Evolutionary conservation across 2,329 filamentous ascomycete genomes (phyloP).

Genomic region (Lasiodiplodia theobromae): DNA sequence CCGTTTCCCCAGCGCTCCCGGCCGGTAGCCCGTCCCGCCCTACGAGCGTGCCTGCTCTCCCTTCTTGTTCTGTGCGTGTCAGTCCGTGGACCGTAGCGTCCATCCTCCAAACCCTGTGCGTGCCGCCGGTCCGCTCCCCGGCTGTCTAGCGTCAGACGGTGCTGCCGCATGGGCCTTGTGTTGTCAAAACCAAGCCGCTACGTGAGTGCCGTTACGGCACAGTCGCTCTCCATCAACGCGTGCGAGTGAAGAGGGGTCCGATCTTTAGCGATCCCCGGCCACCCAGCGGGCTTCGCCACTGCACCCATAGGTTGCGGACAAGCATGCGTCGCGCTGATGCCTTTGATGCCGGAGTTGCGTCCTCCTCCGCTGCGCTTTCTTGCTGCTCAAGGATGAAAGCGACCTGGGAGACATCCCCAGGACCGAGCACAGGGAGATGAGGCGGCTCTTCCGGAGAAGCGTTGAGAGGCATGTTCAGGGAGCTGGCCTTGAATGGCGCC

Average conservation of each 20-base stretch:
- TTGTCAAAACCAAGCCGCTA: background rate
- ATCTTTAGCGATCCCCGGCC: constrained; percentile 88
- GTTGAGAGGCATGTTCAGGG: constrained; percentile 62
- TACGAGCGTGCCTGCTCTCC: background rate
- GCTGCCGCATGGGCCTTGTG: background rate
- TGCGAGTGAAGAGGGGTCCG: constrained; percentile 68
- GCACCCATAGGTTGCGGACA: constrained; percentile 77
- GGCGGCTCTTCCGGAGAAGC: constrained; percentile 37
- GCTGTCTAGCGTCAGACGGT: background rate
- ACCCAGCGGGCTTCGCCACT: constrained; percentile 90
- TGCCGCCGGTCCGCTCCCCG: constrained; percentile 14
- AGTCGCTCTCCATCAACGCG: constrained; percentile 37
- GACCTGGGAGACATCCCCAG: constrained; percentile 70
- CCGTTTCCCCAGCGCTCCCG: background rate
- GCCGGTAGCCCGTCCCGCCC: background rate
- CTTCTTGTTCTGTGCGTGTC: background rate
- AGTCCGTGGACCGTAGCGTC: background rate
- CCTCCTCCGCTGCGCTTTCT: constrained; percentile 52
- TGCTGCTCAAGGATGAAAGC: constrained; percentile 68
- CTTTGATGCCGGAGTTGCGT: constrained; percentile 32
- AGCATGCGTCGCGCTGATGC: constrained; percentile 65
- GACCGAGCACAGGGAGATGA: constrained; percentile 59
- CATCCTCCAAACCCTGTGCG: constrained; percentile 10
- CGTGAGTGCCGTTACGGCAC: background rate
- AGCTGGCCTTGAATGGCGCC: constrained; percentile 60